phyloP scores from a whole-genome alignment of 345 rosid species.

The Isatis tinctoria region DNA sequence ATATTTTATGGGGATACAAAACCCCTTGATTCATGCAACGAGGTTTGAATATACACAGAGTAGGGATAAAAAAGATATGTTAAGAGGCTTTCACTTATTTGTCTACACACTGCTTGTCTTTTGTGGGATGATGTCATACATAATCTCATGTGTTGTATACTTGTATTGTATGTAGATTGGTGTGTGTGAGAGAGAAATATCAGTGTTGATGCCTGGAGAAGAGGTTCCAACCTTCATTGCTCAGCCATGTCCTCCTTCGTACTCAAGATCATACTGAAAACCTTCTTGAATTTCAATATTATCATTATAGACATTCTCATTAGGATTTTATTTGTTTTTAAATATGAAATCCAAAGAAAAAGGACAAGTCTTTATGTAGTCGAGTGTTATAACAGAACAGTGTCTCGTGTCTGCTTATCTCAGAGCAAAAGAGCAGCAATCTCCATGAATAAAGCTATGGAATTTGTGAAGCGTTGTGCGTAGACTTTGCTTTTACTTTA shows the following conservation, averaged over 20 bases:
- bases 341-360: neutral
- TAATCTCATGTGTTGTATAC: neutral
- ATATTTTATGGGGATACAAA: conserved; percentile 31
- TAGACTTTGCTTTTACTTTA: conserved; percentile 10
- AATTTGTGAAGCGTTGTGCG: conserved; percentile 14
- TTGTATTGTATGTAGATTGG: conserved; percentile 42
- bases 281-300: neutral
- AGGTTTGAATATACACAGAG: conserved; percentile 30
- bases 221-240: conserved; percentile 66
- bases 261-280: conserved; percentile 34
- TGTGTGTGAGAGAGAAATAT: conserved; percentile 50
- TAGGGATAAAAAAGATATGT: neutral
- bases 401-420: conserved; percentile 16
- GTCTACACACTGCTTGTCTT: conserved; percentile 23
- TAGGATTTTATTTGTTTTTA: neutral
- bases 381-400: conserved; percentile 28
- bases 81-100: conserved; percentile 7
- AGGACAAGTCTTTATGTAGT: conserved; percentile 21
- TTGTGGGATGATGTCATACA: conserved; percentile 19
- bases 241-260: conserved; percentile 53
- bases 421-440: conserved; percentile 29
- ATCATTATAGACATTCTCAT: neutral
- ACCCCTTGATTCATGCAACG: conserved; percentile 30
- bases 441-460: conserved; percentile 22
- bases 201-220: conserved; percentile 85